Conservation (phyloP, 805 yeast species). For the Tetrapisispora taiwanensis region DNA sequence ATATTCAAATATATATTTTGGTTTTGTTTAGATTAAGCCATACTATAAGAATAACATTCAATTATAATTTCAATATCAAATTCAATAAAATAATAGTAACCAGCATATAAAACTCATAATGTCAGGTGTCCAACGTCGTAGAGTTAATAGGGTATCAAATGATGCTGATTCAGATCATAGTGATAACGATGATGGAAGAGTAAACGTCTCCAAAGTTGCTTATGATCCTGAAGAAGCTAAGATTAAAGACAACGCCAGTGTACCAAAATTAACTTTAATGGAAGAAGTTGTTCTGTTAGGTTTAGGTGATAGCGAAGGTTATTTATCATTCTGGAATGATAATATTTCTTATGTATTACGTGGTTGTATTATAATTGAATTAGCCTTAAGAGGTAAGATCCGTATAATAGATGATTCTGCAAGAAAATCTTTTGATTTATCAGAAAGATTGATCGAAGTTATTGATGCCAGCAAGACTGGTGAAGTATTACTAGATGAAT, state of each 20-base stretch:
- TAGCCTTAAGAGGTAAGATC: constrained; percentile 84
- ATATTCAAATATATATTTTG: no score
- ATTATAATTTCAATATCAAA: no score
- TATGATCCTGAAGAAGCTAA: constrained; percentile 58
- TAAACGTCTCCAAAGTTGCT: constrained; percentile 49
- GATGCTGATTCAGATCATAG: constrained; percentile 15
- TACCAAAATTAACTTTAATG: constrained; percentile 82
- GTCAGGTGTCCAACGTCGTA: constrained; percentile 70
- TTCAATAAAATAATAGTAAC: no score
- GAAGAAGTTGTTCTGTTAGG: constrained; percentile 93
- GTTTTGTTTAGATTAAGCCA: no score
- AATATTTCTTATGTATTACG: constrained; percentile 92
- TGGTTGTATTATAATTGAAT: constrained; percentile 85
- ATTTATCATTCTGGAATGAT: constrained; percentile 95
- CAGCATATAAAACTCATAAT: no score
- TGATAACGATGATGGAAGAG: constrained; percentile 10
- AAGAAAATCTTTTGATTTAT: constrained; percentile 75
- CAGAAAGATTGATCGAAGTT: constrained; percentile 82
- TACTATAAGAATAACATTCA: no score
- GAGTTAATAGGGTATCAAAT: constrained; percentile 40
- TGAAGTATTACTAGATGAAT: constrained; percentile 89
- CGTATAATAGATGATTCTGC: constrained; percentile 87
- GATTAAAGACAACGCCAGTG: constrained; percentile 29
- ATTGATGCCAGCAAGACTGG: constrained; percentile 83
- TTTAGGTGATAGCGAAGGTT: constrained; percentile 90